A percentile compares a stretch with the other conserved stretches of the same genome.
These are phyloP conservation scores for Sanghuangporus baumii DNA, from an alignment of 1,284 basidiomycete species.

Conservation along the genomic window DNA sequence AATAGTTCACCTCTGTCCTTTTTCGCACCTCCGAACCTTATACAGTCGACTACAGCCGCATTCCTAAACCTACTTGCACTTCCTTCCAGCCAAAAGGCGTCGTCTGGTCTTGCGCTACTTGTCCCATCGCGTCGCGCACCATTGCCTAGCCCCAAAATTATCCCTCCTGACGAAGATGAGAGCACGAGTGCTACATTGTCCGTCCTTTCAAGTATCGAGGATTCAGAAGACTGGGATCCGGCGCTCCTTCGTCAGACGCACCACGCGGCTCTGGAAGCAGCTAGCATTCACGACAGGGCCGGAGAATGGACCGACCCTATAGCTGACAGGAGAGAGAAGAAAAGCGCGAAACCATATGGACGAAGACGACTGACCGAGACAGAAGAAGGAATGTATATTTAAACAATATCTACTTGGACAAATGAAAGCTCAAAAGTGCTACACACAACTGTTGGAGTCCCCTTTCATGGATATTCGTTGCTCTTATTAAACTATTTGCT, in stretches of 20 bases:
- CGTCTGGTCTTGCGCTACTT: conserved; percentile 33
- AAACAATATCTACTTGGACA: neutral
- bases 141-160: conserved; percentile 19
- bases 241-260: conserved; percentile 29
- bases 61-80: conserved; percentile 36
- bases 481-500: too few relatives aligned
- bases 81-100: conserved; percentile 16
- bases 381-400: conserved; percentile 58
- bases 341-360: conserved; percentile 5
- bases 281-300: conserved; percentile 23
- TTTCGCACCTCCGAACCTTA: conserved; percentile 54
- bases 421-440: too few relatives aligned
- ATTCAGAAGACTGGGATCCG: conserved; percentile 9
- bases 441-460: too few relatives aligned
- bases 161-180: neutral
- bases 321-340: neutral
- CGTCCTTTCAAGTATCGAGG: neutral
- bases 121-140: conserved; percentile 44
- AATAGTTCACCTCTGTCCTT: conserved; percentile 23
- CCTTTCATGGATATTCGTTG: too few relatives aligned
- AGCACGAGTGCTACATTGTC: neutral
- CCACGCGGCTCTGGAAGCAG: conserved; percentile 28
- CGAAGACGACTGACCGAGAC: conserved; percentile 30
- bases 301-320: conserved; percentile 16
- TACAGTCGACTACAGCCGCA: conserved; percentile 51